Base-by-base conservation (phyloP, 768 basidiomycete species). In the Mycena epipterygia region DNA sequence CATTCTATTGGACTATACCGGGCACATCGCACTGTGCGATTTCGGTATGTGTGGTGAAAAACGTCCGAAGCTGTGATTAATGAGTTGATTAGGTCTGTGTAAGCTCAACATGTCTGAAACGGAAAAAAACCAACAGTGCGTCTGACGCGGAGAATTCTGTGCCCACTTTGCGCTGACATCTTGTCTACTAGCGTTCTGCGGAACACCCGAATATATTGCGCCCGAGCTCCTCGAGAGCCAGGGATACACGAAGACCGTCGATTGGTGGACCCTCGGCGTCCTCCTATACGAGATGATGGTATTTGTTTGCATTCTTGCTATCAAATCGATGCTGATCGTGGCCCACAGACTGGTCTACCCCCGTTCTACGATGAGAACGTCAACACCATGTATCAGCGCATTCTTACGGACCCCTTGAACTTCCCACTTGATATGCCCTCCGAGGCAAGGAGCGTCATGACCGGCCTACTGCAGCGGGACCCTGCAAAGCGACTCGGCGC, bases 351-450 rank as follows among this genome's bases (percentile, higher is more conserved):
- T 7, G 97, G 97, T 39, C 89, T 99, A 19, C 98, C 97, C 14
- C 97, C 97, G 4, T 99, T 98, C 88, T 99, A 98, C 80, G 97
- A 98, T 76, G 97, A 99, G 80, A 98, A 99, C 80, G 97, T 97
- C 48, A 97, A 97, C 84, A 93, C 94, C 48, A 98, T 97, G 96
- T 97, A 97, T 79, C 94, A 96, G 80, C 92, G 97, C 68, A 99
- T 99, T 78, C 88, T 99, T 29, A 88, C 91, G 29, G 97, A 99
- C 76, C 97, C 97, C 1, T 89, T 99, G 41, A 87, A 93, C 41
- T 99, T 99, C 88, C 94, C 95, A 11, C 84, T 91, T 14, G 97
- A 98, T 75, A 93, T 99, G 84, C 86, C 92, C 1, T 82, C 89
- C 0, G 97, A 99, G 78, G 97, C 98, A 1, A 87, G 91, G 75